Conservation (phyloP, 805 yeast species). For the Candida argentea region DNA sequence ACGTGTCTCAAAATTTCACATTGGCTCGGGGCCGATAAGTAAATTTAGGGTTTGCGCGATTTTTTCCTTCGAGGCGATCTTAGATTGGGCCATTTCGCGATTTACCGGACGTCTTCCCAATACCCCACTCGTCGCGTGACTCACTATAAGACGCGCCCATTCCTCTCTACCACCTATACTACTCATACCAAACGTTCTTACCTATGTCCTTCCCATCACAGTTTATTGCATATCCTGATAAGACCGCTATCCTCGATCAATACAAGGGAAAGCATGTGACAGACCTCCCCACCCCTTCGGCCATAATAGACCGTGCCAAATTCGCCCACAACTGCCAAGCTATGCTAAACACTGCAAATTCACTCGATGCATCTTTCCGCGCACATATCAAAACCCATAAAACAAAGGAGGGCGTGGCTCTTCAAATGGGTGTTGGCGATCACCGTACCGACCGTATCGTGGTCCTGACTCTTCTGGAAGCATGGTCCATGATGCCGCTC, state of each 20-base stretch:
- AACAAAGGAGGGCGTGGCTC: conserved; percentile 45
- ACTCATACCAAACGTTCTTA: no score
- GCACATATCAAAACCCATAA: conserved; percentile 76
- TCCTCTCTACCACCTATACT: no score
- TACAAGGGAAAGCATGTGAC: conserved; percentile 33
- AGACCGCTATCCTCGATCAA: conserved; percentile 9
- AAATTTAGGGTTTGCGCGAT: no score
- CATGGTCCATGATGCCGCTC: conserved; percentile 39
- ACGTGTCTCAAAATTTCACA: no score
- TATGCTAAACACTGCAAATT: conserved; percentile 38
- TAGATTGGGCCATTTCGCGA: no score
- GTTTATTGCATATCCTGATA: conserved; percentile 12
- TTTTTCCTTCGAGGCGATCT: no score
- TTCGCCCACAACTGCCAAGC: conserved; percentile 35
- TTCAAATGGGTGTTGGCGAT: conserved; percentile 40
- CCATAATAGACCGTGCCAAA: conserved; percentile 33
- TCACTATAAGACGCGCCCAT: no score
- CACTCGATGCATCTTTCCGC: conserved; percentile 39
- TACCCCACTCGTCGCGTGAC: no score
- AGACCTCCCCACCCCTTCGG: conserved; percentile 52
- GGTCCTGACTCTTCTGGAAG: conserved; percentile 63
- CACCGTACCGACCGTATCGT: conserved; percentile 41
- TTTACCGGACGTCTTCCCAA: no score
- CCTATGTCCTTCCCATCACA: conserved; percentile 3
- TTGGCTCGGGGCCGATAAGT: no score